Evolutionary conservation across 78 protist species (phyloP), one percentile per base, ranked within the genome.

Genomic region (Dictyostelium firmibasis): DNA sequence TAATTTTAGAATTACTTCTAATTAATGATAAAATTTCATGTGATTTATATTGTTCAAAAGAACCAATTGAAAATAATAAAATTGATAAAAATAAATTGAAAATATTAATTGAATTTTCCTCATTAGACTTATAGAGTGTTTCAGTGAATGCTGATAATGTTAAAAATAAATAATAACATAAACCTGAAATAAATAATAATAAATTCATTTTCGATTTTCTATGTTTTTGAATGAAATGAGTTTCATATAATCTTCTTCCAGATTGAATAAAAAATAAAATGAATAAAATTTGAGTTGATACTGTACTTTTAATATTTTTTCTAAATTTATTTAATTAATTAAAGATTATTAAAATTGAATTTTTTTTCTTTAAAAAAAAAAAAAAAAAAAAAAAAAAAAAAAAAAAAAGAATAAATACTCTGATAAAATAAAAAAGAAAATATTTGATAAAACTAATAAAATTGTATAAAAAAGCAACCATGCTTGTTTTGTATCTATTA

Each of bases 141-240:
- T 79, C 85, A 2, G 41, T 47, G 20, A 16, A 67, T 20, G 31
- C 8, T 60, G 89, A 84, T 9, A 62, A 16, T 5, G 53, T 25
- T 67, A 84, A 36, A 67, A 84, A 84, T 27, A 84, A 8, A 84
- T 84, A 84, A 84, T 47, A 84, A n/a, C 79, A 60, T 25, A 84
- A 11, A 67, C 89, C 89, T n/a, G 89, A 84, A 20, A 67, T 41
- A 41, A 84, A 84, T 23, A 67, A 67, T 9, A 84, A 25, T 4
- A 18, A 10, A 67, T 67, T 84, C 89, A 84, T 84, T 3, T 41
- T 16, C 20, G 81, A 27, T n/a, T 41, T 16, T 31, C 50, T 41
- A 67, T 84, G 89, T n/a, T 67, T 84, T 67, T 84, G 89, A 84
- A 84, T 41, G 20, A 38, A 38, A 14, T 33, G 20, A 14, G 89